Conservation (phyloP, 257 asterid genomes). For the Datura wrightii region DNA sequence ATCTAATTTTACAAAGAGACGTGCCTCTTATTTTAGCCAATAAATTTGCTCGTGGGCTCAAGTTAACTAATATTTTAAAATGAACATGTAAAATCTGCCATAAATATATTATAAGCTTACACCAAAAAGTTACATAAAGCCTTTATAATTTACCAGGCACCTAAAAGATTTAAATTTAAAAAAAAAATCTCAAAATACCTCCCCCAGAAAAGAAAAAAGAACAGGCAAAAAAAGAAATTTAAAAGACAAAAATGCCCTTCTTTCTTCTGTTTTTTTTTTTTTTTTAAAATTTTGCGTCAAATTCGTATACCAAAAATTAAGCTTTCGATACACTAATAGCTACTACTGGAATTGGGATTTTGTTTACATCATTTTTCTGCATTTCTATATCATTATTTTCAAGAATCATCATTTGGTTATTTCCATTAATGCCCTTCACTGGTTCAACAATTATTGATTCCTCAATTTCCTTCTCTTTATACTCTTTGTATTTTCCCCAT, state of each 20-base stretch:
- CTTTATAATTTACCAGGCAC: not conserved
- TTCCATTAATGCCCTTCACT: constrained; percentile 43
- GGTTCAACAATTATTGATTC: constrained; percentile 49
- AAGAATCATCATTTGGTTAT: constrained; percentile 27
- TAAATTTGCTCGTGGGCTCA: not conserved
- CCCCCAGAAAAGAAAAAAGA: not conserved
- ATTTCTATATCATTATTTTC: constrained; percentile 53
- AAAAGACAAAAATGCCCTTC: constrained; percentile 44
- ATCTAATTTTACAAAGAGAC: too few relatives aligned
- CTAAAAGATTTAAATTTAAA: not conserved
- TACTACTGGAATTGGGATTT: constrained; percentile 42
- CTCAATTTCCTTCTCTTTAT: constrained; percentile 48
- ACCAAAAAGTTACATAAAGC: not conserved
- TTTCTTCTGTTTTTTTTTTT: constrained; percentile 20
- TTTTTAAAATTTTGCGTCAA: not conserved
- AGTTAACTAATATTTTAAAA: not conserved
- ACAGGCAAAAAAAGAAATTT: not conserved
- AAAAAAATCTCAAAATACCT: not conserved
- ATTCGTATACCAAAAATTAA: constrained; percentile 27
- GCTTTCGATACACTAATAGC: constrained; percentile 52
- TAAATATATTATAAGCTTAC: not conserved
- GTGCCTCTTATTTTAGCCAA: not conserved
- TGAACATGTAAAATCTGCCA: not conserved
- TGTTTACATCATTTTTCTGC: constrained; percentile 39
- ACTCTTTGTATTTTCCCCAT: constrained; percentile 69